Evolutionary conservation across 1,284 basidiomycete genomes (phyloP).

Genomic region (Clitocybe nebularis): DNA sequence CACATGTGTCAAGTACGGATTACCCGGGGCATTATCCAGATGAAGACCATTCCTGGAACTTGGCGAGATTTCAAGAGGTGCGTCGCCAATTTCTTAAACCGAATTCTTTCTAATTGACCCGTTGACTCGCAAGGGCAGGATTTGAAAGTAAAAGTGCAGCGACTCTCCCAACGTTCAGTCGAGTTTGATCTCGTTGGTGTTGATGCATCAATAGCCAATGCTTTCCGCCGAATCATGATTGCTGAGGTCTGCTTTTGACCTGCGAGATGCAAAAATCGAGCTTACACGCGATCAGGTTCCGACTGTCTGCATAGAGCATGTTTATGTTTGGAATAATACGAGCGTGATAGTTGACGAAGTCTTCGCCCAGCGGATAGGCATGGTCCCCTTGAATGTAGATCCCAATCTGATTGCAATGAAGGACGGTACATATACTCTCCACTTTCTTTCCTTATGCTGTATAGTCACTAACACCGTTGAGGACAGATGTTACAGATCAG

Average conservation of each 20-base stretch:
- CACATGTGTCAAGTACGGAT: slow-evolving; percentile 80
- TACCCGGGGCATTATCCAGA: slow-evolving; percentile 85
- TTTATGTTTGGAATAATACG: slow-evolving; percentile 96
- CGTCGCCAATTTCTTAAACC: slow-evolving; percentile 21
- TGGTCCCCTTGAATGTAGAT: slow-evolving; percentile 88
- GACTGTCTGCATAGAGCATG: slow-evolving; percentile 89
- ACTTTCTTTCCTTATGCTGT: neutral
- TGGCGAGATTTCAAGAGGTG: slow-evolving; percentile 75
- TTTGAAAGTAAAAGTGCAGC: slow-evolving; percentile 70
- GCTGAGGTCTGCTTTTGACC: slow-evolving; percentile 68
- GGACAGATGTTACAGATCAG: slow-evolving; percentile 40
- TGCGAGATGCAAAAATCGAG: too few relatives aligned
- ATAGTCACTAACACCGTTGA: neutral
- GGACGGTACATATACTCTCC: slow-evolving; percentile 26
- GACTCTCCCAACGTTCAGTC: slow-evolving; percentile 77
- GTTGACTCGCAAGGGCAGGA: slow-evolving; percentile 47
- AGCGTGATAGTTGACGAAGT: slow-evolving; percentile 95
- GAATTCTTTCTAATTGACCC: slow-evolving; percentile 11
- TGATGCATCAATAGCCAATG: slow-evolving; percentile 95
- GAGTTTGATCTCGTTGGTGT: slow-evolving; percentile 97
- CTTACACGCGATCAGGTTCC: slow-evolving; percentile 59
- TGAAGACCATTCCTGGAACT: slow-evolving; percentile 83
- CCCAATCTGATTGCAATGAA: slow-evolving; percentile 61
- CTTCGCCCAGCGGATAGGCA: slow-evolving; percentile 85
- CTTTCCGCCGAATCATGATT: slow-evolving; percentile 87